Conservation (phyloP, 768 basidiomycete species). For the Mycena albidolilacea region DNA sequence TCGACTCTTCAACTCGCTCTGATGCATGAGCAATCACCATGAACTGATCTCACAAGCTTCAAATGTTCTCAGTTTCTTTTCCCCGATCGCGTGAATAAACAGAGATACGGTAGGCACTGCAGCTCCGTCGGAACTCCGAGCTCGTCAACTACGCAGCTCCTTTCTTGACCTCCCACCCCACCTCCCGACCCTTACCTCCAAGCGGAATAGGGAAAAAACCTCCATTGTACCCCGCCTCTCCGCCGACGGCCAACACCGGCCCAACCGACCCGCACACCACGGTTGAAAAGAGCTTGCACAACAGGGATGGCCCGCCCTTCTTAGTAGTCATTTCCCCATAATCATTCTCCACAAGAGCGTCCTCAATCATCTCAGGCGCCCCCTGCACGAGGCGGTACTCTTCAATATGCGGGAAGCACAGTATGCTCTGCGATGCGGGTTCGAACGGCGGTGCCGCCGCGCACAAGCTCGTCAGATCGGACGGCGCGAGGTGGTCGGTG, state of each 20-base stretch:
- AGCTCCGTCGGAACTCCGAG: no score
- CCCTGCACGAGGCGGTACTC: conserved; percentile 11
- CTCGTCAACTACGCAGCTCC: no score
- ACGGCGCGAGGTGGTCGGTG: not conserved
- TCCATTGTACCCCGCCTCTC: not conserved
- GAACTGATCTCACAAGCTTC: no score
- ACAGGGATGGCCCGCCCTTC: not conserved
- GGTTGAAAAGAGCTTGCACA: not conserved
- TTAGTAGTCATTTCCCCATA: not conserved
- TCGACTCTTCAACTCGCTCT: no score
- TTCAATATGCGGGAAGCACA: conserved; percentile 27
- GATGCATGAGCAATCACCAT: no score
- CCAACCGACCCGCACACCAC: not conserved
- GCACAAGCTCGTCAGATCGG: not conserved
- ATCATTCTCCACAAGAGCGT: not conserved
- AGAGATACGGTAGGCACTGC: not conserved
- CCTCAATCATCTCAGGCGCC: not conserved
- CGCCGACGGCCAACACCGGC: not conserved
- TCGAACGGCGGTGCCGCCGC: not conserved
- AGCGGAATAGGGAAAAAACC: not conserved
- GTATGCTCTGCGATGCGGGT: not conserved
- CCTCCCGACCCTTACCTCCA: not conserved
- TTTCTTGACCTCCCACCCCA: not conserved
- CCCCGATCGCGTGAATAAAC: not conserved
- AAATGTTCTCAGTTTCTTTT: no score